Evolutionary conservation across 768 basidiomycete species (phyloP), one percentile per base, ranked within the genome.

Genomic region (Pisolithus albus): DNA sequence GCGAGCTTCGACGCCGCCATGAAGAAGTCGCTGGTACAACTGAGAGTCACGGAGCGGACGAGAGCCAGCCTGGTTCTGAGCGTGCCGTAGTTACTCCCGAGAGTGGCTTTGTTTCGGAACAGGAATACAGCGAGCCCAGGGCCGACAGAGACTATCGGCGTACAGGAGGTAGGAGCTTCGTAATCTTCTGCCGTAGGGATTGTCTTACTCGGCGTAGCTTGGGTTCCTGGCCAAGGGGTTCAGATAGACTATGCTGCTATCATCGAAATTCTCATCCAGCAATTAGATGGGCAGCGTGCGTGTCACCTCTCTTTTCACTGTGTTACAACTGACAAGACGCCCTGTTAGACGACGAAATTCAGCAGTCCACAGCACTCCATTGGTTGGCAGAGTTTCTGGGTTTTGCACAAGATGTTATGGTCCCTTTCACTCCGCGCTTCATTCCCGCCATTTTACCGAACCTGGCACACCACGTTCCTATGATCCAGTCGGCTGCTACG

Each of bases 161-260:
- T 55, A 76, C 78, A 19, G 89, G 89, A 58, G 76, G 88, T 87
- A 58, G 55, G 75, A 50, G 30, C 42, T n/a, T 24, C 5, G 24
- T 40, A 47, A 38, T 8, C 15, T 52, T 38, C 43, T 18, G 7
- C 7, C 44, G 37, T 53, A 38, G 37, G 7, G 46, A 4, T 50
- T 46, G 51, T 16, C 56, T 61, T 18, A 59, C 19, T 7, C 10
- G 18, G 24, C 23, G 41, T 56, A 90, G 87, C 81, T 37, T 97
- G 92, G 92, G 72, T 88, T 24, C 94, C 93, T 16, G 96, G 95
- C 4, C 92, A 97, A 71, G 94, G 92, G 0, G 92, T 98, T 10
- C 79, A 76, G 51, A 84, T 99, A 53, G 88, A 98, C 65, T 92
- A 93, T 64, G 80, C 84, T 15, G 85, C 93, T 3, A 91, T 99